phyloP scores from a whole-genome alignment of 2,329 filamentous ascomycete genomes.

The Aspergillus luchuensis region DNA sequence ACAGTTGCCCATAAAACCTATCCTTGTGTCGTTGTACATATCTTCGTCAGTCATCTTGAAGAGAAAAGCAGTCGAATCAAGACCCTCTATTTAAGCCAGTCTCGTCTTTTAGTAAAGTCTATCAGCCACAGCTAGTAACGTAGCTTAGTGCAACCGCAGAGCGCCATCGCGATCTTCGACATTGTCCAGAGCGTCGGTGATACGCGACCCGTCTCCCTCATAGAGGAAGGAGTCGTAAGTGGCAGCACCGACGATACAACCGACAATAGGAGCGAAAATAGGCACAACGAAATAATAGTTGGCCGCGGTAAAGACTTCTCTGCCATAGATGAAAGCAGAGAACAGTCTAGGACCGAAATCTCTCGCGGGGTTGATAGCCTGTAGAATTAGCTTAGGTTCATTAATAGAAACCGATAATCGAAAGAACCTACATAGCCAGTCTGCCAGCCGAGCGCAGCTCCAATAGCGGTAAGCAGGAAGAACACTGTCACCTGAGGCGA shows the following conservation, averaged over 20 bases:
- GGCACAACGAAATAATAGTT: conserved; percentile 35
- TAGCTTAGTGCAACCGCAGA: conserved; percentile 26
- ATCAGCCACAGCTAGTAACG: not conserved
- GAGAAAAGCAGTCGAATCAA: not conserved
- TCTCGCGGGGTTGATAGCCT: conserved; percentile 34
- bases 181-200: conserved; percentile 30
- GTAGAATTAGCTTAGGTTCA: not conserved
- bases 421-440: conserved; percentile 34
- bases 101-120: not conserved
- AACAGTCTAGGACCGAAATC: conserved; percentile 35
- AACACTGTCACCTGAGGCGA: conserved; percentile 31
- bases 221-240: conserved; percentile 31
- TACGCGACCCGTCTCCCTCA: conserved; percentile 35
- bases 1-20: too few species aligned
- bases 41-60: not conserved
- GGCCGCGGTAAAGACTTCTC: conserved; percentile 31
- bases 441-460: conserved; percentile 36
- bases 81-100: not conserved
- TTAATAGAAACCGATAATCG: not conserved
- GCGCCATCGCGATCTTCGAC: conserved; percentile 23
- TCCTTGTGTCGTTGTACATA: not conserved
- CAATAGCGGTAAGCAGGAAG: conserved; percentile 31
- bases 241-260: conserved; percentile 31
- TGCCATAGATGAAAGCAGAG: conserved; percentile 33
- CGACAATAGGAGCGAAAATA: conserved; percentile 30